A percentile compares a stretch with the other conserved stretches of the same genome.
Evolutionary conservation across 2,329 filamentous ascomycete genomes (phyloP).

Genomic region (Aspergillus chevalieri): DNA sequence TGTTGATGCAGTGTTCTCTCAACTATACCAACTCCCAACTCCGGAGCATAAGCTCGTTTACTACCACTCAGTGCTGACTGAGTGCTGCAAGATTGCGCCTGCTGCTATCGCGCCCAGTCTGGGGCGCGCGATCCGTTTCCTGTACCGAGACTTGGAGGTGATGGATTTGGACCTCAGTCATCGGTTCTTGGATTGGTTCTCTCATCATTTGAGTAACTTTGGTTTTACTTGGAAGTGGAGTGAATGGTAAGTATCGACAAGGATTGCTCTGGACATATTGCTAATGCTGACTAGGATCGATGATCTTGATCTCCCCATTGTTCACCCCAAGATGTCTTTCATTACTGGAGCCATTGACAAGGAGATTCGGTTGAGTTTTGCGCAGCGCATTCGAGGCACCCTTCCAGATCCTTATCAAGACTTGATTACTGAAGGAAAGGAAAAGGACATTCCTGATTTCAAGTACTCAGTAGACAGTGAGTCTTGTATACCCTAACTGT

Average conservation of each 20-base stretch:
- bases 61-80: constrained; percentile 90
- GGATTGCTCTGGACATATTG: not conserved
- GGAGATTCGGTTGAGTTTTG: constrained; percentile 93
- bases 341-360: constrained; percentile 88
- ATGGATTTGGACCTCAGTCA: constrained; percentile 83
- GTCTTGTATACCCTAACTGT: constrained; percentile 22
- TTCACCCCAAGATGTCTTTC: constrained; percentile 89
- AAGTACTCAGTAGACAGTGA: constrained; percentile 74
- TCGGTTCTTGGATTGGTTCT: constrained; percentile 94
- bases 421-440: constrained; percentile 78
- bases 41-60: constrained; percentile 94
- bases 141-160: constrained; percentile 74
- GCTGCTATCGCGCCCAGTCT: constrained; percentile 93
- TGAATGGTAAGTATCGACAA: constrained; percentile 62
- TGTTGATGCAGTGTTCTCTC: constrained; percentile 96
- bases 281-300: constrained; percentile 53
- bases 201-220: constrained; percentile 96
- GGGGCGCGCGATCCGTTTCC: constrained; percentile 82
- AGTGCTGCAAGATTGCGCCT: constrained; percentile 91
- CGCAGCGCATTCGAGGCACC: constrained; percentile 90
- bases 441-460: constrained; percentile 93
- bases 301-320: constrained; percentile 67
- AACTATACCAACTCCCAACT: constrained; percentile 78
- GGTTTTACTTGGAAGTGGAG: constrained; percentile 99
- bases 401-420: constrained; percentile 75